Percentiles rank a stretch among this genome's conserved stretches.
Evolutionary conservation across 208 protist genomes (phyloP).

Genomic region (Leptomonas seymouri): DNA sequence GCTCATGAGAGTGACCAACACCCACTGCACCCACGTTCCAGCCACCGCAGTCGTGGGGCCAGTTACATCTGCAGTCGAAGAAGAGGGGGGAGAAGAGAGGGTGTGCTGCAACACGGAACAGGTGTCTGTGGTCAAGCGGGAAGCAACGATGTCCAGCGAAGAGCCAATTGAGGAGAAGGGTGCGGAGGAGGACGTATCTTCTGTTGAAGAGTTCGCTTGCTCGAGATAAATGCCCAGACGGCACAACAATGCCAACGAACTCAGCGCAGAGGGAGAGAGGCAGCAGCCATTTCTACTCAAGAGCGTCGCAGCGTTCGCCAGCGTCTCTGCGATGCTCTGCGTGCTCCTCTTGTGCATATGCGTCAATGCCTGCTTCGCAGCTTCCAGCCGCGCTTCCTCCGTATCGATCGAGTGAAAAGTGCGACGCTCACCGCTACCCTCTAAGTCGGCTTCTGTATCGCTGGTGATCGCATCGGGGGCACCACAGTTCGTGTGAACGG

Average conservation of each 20-base stretch:
- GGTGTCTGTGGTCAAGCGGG: conserved; percentile 15
- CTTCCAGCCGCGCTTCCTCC: conserved; percentile 7
- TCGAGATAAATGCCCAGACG: conserved; percentile 10
- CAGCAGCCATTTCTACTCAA: not conserved
- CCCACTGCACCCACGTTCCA: conserved; percentile 36
- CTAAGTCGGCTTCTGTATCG: not conserved
- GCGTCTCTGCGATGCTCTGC: not conserved
- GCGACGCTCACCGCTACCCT: not conserved
- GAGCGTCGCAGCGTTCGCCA: conserved; percentile 3
- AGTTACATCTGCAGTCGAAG: not conserved
- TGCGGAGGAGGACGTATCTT: not conserved
- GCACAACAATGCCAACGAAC: conserved; percentile 1
- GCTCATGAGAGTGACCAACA: conserved; percentile 27
- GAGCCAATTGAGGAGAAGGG: not conserved
- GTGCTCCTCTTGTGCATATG: not conserved
- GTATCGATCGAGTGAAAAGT: not conserved
- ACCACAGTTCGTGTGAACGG: not conserved
- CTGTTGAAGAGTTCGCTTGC: not conserved
- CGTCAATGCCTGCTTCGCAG: conserved; percentile 12
- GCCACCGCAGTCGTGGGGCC: conserved; percentile 7
- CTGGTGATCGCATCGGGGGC: not conserved
- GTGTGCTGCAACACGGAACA: conserved; percentile 6
- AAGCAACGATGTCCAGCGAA: conserved; percentile 11
- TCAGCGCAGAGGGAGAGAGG: conserved; percentile 10
- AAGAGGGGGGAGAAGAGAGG: not conserved